These are phyloP conservation scores for Leptosphaerulina australis DNA, from an alignment of 2,329 filamentous ascomycete genomes.

Conservation along the genomic window DNA sequence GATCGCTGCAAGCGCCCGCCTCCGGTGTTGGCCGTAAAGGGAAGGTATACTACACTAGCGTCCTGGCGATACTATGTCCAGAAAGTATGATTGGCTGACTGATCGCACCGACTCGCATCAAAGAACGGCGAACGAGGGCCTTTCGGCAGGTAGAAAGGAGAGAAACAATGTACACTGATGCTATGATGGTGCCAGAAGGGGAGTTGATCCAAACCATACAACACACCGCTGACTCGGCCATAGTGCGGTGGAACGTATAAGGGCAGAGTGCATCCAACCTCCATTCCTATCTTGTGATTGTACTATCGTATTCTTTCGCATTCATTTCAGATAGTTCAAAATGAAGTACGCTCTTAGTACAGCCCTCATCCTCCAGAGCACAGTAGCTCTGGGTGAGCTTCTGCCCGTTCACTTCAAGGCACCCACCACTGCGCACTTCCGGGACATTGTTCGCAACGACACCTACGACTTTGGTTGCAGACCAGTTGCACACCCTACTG, in stretches of 20 bases:
- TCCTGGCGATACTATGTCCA: slow-evolving; percentile 4
- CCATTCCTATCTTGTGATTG: background rate
- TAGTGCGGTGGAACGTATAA: slow-evolving; percentile 7
- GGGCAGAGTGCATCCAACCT: background rate
- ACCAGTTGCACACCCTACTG: slow-evolving; percentile 37
- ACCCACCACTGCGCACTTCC: slow-evolving; percentile 38
- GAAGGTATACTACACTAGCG: slow-evolving; percentile 16
- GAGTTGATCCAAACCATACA: slow-evolving; percentile 6
- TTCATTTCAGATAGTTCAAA: background rate
- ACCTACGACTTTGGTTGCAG: slow-evolving; percentile 46
- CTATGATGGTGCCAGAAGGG: slow-evolving; percentile 7
- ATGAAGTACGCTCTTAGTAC: slow-evolving; percentile 44
- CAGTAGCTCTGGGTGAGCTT: slow-evolving; percentile 37
- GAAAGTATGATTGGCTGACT: slow-evolving; percentile 1
- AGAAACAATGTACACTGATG: slow-evolving; percentile 9
- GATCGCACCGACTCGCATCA: slow-evolving; percentile 9
- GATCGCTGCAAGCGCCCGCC: slow-evolving; percentile 19
- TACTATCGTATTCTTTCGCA: background rate
- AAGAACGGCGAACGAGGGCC: slow-evolving; percentile 16
- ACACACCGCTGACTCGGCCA: background rate
- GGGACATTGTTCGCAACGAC: slow-evolving; percentile 43
- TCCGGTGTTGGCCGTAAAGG: slow-evolving; percentile 8
- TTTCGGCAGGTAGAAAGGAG: slow-evolving; percentile 19
- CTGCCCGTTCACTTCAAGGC: slow-evolving; percentile 41
- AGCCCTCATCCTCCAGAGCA: slow-evolving; percentile 37